Base-by-base conservation (phyloP, 2,329 filamentous ascomycete genomes). In the Apiospora saccharicola region DNA sequence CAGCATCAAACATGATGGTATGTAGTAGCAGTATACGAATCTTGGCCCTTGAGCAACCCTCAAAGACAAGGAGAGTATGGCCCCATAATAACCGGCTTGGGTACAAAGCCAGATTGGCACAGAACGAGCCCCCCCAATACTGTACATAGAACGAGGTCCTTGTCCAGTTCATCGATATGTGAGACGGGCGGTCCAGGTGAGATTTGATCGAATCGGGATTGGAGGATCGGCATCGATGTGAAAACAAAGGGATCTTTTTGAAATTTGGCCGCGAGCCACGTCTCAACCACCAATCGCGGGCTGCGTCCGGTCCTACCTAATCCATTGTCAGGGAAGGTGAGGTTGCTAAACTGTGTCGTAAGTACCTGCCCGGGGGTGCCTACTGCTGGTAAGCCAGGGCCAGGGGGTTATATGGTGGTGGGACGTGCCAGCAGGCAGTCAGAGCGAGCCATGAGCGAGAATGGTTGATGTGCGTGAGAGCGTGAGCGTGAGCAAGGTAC, bases 171-270 rank as follows among this genome's bases (percentile, higher is more conserved):
- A 64, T 64, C 57, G 57, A 64, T 64, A 64, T 64, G 57, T 64
- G 57, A 64, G 57, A 64, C 57, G 57, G 57, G 57, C 57, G 57
- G 57, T 37, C 57, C 57, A 64, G 57, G 57, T 64, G 57, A 64
- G 57, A 64, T 64, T 64, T 49, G 67, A 46, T 49, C 46, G 67
- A 68, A 68, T 68, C 67, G 67, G 67, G 46, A 26, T 47, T 46
- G 67, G 67, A 68, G 46, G 67, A 49, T 68, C 67, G 67, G 67
- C 67, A 44, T 4, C 67, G 46, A 64, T 64, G 57, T 64, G 34
- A 64, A 64, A 64, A 64, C 57, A 64, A 64, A 41, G 57, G 57
- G 57, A 64, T 64, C 57, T 41, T 64, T 64, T 41, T n/a, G 41
- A 68, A 68, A 68, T 68, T 68, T 68, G 43, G 30, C 67, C 24